Conservation (phyloP, 768 basidiomycete species). For the Hypholoma sublateritium region DNA sequence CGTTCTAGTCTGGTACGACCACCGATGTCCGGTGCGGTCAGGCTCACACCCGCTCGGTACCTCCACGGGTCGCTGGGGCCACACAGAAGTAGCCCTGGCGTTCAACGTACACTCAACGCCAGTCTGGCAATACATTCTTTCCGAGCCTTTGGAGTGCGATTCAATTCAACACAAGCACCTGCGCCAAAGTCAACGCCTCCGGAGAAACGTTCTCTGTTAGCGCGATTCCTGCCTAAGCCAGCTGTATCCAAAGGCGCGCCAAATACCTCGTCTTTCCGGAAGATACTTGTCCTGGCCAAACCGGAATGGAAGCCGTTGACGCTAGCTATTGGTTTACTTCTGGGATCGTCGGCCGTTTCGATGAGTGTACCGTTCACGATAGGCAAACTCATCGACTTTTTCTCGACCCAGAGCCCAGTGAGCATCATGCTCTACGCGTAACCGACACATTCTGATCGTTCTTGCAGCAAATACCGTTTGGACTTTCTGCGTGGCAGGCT, state of each 20-base stretch:
- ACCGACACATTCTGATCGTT: not conserved
- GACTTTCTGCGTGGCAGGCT: constrained; percentile 77
- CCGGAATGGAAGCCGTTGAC: constrained; percentile 79
- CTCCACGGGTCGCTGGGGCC: constrained; percentile 6
- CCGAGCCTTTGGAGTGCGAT: constrained; percentile 7
- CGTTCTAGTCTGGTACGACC: constrained; percentile 18
- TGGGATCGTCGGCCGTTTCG: constrained; percentile 87
- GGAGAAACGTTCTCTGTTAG: constrained; percentile 14
- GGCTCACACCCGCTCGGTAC: constrained; percentile 9
- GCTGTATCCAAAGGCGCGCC: constrained; percentile 26
- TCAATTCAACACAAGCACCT: constrained; percentile 18
- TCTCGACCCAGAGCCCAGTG: constrained; percentile 72
- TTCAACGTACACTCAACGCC: not conserved
- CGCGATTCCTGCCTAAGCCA: constrained; percentile 15
- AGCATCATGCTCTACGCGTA: constrained; percentile 23
- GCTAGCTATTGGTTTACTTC: constrained; percentile 74
- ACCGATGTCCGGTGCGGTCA: constrained; percentile 7
- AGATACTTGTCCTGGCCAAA: constrained; percentile 75
- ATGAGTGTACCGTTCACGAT: constrained; percentile 93
- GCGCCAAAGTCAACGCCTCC: constrained; percentile 8
- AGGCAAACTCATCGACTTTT: constrained; percentile 93
- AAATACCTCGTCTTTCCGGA: constrained; percentile 64
- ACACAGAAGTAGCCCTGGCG: not conserved
- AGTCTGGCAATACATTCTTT: not conserved
- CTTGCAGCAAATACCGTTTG: constrained; percentile 71